Evolutionary conservation across 257 asterid genomes (phyloP).

Genomic region (Salvia hispanica): DNA sequence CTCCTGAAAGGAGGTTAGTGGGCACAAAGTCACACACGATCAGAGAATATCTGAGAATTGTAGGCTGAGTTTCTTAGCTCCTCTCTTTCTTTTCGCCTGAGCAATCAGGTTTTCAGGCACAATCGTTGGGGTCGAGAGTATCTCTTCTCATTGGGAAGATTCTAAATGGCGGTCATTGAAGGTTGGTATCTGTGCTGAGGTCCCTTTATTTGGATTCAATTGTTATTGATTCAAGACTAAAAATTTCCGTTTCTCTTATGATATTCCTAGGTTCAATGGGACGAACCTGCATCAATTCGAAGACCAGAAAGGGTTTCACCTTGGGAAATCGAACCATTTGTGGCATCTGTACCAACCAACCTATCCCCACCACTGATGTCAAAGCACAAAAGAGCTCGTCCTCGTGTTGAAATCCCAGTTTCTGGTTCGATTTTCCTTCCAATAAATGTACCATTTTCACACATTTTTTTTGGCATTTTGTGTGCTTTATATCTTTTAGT

Average conservation of each 20-base stretch:
- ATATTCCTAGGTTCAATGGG: slow-evolving; percentile 75
- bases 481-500: slow-evolving; percentile 20
- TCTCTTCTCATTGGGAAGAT: slow-evolving; percentile 59
- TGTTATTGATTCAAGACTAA: slow-evolving; percentile 3
- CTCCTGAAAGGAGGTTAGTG: slow-evolving; percentile 72
- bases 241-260: background rate
- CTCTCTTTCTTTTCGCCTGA: background rate
- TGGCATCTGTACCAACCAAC: slow-evolving; percentile 45
- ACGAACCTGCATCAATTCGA: slow-evolving; percentile 62
- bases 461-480: background rate
- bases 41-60: slow-evolving; percentile 11
- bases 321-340: slow-evolving; percentile 77
- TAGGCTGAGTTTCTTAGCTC: slow-evolving; percentile 7
- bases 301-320: slow-evolving; percentile 82
- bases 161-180: slow-evolving; percentile 75
- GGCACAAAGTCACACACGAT: background rate
- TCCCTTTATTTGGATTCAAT: background rate
- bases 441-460: background rate
- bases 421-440: slow-evolving; percentile 44
- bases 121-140: slow-evolving; percentile 63
- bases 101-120: slow-evolving; percentile 81
- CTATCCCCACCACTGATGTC: slow-evolving; percentile 39
- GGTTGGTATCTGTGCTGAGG: slow-evolving; percentile 39
- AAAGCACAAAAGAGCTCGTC: slow-evolving; percentile 59
- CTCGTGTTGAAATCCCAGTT: slow-evolving; percentile 45